These are phyloP conservation scores for Echria macrotheca DNA, from an alignment of 495 filamentous ascomycete genomes.

Conservation along the genomic window DNA sequence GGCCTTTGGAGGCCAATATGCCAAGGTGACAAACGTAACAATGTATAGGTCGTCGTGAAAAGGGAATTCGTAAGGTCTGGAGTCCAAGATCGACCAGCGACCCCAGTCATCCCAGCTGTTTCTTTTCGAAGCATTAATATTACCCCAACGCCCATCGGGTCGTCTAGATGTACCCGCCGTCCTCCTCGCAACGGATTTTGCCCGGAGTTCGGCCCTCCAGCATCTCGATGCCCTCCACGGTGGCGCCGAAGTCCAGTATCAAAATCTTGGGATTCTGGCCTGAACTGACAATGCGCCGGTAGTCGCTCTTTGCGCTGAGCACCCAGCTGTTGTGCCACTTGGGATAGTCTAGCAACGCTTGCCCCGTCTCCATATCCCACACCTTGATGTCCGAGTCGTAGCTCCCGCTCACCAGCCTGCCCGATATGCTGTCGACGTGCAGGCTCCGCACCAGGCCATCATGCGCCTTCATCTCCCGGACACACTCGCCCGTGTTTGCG, in stretches of 20 bases:
- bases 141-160: neutral
- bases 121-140: no score
- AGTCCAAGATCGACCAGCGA: constrained; percentile 1
- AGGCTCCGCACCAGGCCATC: constrained; percentile 76
- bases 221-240: constrained; percentile 47
- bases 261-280: constrained; percentile 87
- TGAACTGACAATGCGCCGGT: constrained; percentile 84
- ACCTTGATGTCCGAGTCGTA: constrained; percentile 94
- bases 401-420: constrained; percentile 80
- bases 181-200: constrained; percentile 26
- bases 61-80: neutral
- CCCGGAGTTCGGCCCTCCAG: no score
- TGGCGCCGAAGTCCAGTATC: constrained; percentile 82
- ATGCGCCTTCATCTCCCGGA: constrained; percentile 73
- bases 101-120: neutral
- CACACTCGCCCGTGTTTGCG: constrained; percentile 77
- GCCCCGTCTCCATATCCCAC: constrained; percentile 72
- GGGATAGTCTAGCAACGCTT: constrained; percentile 67
- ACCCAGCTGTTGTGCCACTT: constrained; percentile 96
- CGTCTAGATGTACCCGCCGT: constrained; percentile 10
- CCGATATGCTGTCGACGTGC: constrained; percentile 77
- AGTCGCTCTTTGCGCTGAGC: constrained; percentile 89
- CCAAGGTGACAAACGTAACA: no score
- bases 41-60: neutral
- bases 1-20: no score